A percentile compares a stretch with the other conserved stretches of the same genome.
phyloP scores from a whole-genome alignment of 768 basidiomycete genomes.

The Mrakia frigida region DNA sequence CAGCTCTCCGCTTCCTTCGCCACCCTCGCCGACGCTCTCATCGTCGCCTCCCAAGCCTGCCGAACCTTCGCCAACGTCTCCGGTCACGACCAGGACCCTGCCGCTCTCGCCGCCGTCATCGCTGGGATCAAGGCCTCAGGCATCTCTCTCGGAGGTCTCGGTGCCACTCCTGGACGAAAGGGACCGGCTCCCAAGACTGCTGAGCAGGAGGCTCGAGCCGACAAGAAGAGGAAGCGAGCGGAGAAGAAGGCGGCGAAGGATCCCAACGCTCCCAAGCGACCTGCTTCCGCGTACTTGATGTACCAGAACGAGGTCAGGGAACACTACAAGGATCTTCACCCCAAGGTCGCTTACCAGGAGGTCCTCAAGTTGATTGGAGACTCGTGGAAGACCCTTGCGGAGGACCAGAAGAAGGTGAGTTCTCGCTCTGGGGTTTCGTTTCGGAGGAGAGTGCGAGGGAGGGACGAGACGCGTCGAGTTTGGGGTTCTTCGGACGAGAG shows the following conservation, averaged over 20 bases:
- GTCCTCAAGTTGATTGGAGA: slow-evolving; percentile 65
- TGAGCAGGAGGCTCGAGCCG: slow-evolving; percentile 34
- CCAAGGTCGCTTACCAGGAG: slow-evolving; percentile 63
- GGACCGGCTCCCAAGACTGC: not conserved
- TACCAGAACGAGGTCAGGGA: slow-evolving; percentile 88
- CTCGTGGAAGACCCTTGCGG: slow-evolving; percentile 64
- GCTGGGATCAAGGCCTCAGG: not conserved
- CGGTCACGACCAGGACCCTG: slow-evolving; percentile 38
- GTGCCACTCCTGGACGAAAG: slow-evolving; percentile 10
- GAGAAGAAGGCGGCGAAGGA: slow-evolving; percentile 74
- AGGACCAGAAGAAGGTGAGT: slow-evolving; percentile 69
- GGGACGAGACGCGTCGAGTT: not conserved
- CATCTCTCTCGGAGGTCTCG: not conserved
- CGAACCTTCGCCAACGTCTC: slow-evolving; percentile 38
- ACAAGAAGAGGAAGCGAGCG: slow-evolving; percentile 59
- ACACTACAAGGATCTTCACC: slow-evolving; percentile 64
- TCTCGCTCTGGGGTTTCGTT: not conserved
- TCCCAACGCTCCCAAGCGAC: slow-evolving; percentile 90
- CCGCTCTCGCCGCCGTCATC: slow-evolving; percentile 10
- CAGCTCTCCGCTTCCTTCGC: not conserved
- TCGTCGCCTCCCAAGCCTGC: slow-evolving; percentile 41
- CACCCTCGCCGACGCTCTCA: slow-evolving; percentile 43
- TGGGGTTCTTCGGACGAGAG: not conserved
- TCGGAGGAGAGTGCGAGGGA: too few species aligned
- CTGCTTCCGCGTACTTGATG: slow-evolving; percentile 84